Evolutionary conservation across 164 flowering plant genomes (phyloP), one percentile per base, ranked within the genome.

Genomic region (Kalanchoe fedtschenkoi): DNA sequence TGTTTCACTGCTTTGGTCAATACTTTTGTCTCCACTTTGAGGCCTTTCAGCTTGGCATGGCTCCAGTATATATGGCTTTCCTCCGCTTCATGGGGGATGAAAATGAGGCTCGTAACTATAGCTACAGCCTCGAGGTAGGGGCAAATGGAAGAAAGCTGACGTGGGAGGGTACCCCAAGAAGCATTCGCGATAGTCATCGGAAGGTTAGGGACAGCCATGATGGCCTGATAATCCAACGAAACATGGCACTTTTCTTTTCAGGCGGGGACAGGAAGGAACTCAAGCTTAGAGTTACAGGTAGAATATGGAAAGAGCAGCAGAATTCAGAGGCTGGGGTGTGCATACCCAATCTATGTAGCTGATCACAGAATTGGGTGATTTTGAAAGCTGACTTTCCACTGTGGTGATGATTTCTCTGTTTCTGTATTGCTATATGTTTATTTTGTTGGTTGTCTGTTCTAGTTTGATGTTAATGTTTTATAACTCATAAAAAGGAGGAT

Each of bases 21-120:
- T 78, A 82, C 64, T 82, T 82, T 66, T 82, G 86, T 51, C 71
- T 80, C 47, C 87, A 80, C 65, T 83, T 83, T 64, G 87, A 83
- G 58, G 84, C 84, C 16, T 83, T 83, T 61, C 84, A 78, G 66
- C 83, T 80, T 15, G 83, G 84, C 17, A 75, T 77, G 77, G 84
- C 87, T 33, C 84, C 84, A 22, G 84, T 82, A n/a, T 82, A 78
- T 73, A 82, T 80, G 87, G 87, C 84, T 22, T 82, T 82, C 65
- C 80, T 82, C 11, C 83, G 88, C 1, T 83, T 81, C 73, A 83
- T 83, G 85, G 88, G 88, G 29, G 87, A 83, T 37, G 88, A 83
- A 30, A 59, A 33, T 41, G 88, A 80, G 30, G 83, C 85, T 14
- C 64, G 79, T 51, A 77, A 68, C 47, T 80, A 39, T 56, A 72